Conservation (phyloP, 805 yeast genomes). For the Candida gorgasii region DNA sequence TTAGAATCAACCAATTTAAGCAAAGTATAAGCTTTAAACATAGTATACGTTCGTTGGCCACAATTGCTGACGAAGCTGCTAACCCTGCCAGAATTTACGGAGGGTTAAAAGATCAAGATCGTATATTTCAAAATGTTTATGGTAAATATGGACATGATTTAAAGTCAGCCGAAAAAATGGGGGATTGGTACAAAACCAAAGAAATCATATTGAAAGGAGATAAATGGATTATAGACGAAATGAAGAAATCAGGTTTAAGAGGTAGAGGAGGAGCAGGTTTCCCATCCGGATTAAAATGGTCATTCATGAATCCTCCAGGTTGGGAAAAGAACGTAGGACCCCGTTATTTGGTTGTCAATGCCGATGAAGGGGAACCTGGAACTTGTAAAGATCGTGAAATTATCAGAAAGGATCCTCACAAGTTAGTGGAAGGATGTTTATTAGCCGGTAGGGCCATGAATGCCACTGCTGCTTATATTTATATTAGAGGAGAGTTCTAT, state of each 20-base stretch:
- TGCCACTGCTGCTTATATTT: constrained; percentile 89
- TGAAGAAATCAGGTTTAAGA: constrained; percentile 80
- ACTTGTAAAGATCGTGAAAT: constrained; percentile 92
- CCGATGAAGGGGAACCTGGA: constrained; percentile 95
- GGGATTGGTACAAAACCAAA: constrained; percentile 92
- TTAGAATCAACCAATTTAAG: constrained; percentile 1
- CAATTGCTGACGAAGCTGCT: constrained; percentile 48
- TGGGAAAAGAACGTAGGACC: constrained; percentile 94
- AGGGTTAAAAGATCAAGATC: constrained; percentile 77
- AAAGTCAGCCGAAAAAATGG: constrained; percentile 73
- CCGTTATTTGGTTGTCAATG: constrained; percentile 83
- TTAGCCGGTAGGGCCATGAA: constrained; percentile 91
- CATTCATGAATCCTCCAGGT: constrained; percentile 93
- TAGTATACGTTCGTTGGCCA: constrained; percentile 38
- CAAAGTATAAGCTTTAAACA: constrained; percentile 6
- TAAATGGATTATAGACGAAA: constrained; percentile 86
- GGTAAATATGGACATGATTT: constrained; percentile 74
- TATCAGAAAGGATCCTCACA: constrained; percentile 88
- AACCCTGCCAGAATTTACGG: constrained; percentile 62
- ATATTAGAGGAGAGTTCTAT: constrained; percentile 88
- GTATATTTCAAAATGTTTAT: constrained; percentile 84
- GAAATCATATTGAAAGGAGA: constrained; percentile 83
- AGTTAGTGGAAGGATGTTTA: constrained; percentile 88
- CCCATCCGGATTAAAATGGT: constrained; percentile 90
- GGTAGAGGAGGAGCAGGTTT: constrained; percentile 96